Percentiles rank a stretch among this genome's conserved stretches.
These are phyloP conservation scores for apple (Malus domestica) DNA, from an alignment of 306 rosid species.

Conservation along the genomic window ASM211411v1 NC_041804.1:10418501-10419000, in stretches of 20 bases:
- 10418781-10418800: no score
- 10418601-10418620: slow-evolving; percentile 85
- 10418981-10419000: neutral
- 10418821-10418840: no score
- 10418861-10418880: accelerated
- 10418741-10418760: no score
- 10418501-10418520: no score
- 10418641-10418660: slow-evolving; percentile 73
- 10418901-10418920: no score
- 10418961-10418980: neutral
- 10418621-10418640: slow-evolving; percentile 81
- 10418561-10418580: no score
- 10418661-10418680: slow-evolving; percentile 42
- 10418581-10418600: slow-evolving; percentile 23
- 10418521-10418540: neutral
- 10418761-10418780: no score
- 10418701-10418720: no score
- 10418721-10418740: no score
- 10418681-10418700: neutral
- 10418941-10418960: neutral
- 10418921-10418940: neutral
- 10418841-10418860: no score
- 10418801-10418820: no score
- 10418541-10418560: neutral
- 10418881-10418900: no score